phyloP scores from a whole-genome alignment of 2,329 filamentous ascomycete genomes.

The Trichoderma citrinoviride region DNA sequence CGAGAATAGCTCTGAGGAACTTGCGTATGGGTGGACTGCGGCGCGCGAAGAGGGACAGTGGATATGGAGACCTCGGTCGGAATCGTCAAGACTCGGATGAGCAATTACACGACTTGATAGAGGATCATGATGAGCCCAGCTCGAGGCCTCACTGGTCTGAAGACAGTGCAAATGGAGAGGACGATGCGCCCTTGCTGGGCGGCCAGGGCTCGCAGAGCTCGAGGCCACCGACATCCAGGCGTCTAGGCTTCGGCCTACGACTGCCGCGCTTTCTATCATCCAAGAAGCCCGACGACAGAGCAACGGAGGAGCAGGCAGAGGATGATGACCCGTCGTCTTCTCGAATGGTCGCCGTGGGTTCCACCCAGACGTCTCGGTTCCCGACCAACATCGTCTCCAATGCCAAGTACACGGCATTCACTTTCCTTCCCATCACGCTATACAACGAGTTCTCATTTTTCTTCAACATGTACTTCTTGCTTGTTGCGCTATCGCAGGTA shows the following conservation, averaged over 20 bases:
- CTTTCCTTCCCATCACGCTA: conserved; percentile 87
- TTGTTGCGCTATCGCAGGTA: conserved; percentile 90
- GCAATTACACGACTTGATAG: conserved; percentile 65
- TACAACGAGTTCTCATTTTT: conserved; percentile 99
- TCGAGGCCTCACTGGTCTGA: conserved; percentile 57
- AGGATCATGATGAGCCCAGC: conserved; percentile 55
- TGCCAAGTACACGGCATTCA: conserved; percentile 94
- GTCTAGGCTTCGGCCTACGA: conserved; percentile 51
- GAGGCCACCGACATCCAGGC: conserved; percentile 32
- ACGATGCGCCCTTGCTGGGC: conserved; percentile 67
- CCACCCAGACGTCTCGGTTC: conserved; percentile 69
- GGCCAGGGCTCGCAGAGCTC: conserved; percentile 33
- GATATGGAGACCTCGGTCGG: conserved; percentile 60
- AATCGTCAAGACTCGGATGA: conserved; percentile 58
- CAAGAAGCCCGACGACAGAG: conserved; percentile 37
- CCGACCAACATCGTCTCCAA: conserved; percentile 92
- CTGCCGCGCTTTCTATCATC: conserved; percentile 66
- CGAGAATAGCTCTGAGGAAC: conserved; percentile 68
- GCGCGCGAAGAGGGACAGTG: conserved; percentile 53
- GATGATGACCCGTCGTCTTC: conserved; percentile 67
- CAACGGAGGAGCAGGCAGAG: conserved; percentile 50
- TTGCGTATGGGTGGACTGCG: conserved; percentile 65
- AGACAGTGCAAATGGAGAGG: conserved; percentile 62
- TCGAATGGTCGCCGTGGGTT: conserved; percentile 73
- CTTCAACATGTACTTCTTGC: conserved; percentile 98